These are phyloP conservation scores for Poronia punctata DNA, from an alignment of 495 filamentous ascomycete genomes.

Conservation along the genomic window DNA sequence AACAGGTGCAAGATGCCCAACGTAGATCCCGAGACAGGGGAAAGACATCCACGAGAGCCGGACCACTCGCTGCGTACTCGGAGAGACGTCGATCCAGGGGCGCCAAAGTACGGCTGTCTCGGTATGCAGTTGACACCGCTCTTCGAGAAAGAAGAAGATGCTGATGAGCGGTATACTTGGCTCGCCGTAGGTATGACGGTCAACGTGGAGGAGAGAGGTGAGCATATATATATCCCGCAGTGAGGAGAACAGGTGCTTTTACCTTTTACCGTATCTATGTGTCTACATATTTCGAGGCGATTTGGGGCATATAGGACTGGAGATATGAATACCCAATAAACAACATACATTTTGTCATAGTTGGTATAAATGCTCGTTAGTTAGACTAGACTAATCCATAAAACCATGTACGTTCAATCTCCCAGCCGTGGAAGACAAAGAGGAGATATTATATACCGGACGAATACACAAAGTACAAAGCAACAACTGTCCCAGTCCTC, in stretches of 20 bases:
- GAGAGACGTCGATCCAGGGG: slow-evolving; percentile 68
- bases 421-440: too few relatives aligned
- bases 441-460: too few relatives aligned
- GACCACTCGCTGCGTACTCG: slow-evolving; percentile 62
- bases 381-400: too few relatives aligned
- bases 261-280: neutral
- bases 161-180: slow-evolving; percentile 30
- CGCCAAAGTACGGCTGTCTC: slow-evolving; percentile 61
- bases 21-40: slow-evolving; percentile 65
- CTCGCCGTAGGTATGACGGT: slow-evolving; percentile 40
- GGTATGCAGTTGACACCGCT: slow-evolving; percentile 79
- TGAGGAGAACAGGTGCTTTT: slow-evolving; percentile 8
- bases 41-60: slow-evolving; percentile 65
- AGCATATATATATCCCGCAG: slow-evolving; percentile 35
- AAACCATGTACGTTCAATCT: too few relatives aligned
- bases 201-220: slow-evolving; percentile 30
- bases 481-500: too few relatives aligned
- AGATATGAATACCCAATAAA: too few relatives aligned
- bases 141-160: slow-evolving; percentile 23
- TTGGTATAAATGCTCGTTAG: too few relatives aligned
- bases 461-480: too few relatives aligned
- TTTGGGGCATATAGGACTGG: neutral
- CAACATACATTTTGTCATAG: too few relatives aligned
- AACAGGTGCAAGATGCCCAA: slow-evolving; percentile 76
- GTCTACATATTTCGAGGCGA: too few relatives aligned